phyloP scores from a whole-genome alignment of 2,329 filamentous ascomycete species.

The Calonectria pteridis region DNA sequence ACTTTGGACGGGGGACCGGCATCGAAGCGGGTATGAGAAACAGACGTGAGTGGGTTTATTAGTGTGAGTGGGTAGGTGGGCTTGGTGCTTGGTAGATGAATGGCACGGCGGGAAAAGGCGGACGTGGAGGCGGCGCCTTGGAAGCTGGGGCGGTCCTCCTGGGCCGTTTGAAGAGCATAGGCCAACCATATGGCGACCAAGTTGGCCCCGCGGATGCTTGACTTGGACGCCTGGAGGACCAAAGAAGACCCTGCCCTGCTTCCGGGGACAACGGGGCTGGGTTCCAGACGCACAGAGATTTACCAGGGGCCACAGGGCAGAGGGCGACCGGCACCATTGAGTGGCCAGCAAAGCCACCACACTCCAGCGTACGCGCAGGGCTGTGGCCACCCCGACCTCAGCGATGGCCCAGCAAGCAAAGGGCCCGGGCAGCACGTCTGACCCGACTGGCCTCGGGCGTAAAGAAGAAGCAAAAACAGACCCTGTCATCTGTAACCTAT shows the following conservation, averaged over 20 bases:
- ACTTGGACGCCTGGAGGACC: slow-evolving; percentile 22
- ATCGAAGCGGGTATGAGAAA: slow-evolving; percentile 36
- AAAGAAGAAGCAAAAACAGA: slow-evolving; percentile 30
- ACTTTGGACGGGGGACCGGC: slow-evolving; percentile 32
- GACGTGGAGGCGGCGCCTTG: slow-evolving; percentile 32
- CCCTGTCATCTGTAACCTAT: slow-evolving; percentile 30
- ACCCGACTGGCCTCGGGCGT: slow-evolving; percentile 16
- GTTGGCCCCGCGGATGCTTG: slow-evolving; percentile 5
- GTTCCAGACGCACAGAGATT: slow-evolving; percentile 19
- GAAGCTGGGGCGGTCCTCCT: neutral
- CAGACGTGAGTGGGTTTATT: slow-evolving; percentile 35
- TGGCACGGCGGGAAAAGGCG: slow-evolving; percentile 37
- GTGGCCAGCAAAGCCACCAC: slow-evolving; percentile 36
- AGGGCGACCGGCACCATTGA: slow-evolving; percentile 32
- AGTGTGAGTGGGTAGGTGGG: slow-evolving; percentile 31
- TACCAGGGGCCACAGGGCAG: slow-evolving; percentile 18
- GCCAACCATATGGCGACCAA: slow-evolving; percentile 14
- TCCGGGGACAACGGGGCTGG: slow-evolving; percentile 34
- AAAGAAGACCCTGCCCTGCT: slow-evolving; percentile 20
- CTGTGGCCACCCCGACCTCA: slow-evolving; percentile 39
- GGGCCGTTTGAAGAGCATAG: slow-evolving; percentile 16
- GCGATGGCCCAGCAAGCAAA: slow-evolving; percentile 27
- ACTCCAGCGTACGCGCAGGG: slow-evolving; percentile 39
- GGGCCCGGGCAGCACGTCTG: neutral
- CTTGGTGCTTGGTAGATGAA: slow-evolving; percentile 40